Base-by-base conservation (phyloP, 2,329 filamentous ascomycete genomes). In the Byssochlamys sp. region DNA sequence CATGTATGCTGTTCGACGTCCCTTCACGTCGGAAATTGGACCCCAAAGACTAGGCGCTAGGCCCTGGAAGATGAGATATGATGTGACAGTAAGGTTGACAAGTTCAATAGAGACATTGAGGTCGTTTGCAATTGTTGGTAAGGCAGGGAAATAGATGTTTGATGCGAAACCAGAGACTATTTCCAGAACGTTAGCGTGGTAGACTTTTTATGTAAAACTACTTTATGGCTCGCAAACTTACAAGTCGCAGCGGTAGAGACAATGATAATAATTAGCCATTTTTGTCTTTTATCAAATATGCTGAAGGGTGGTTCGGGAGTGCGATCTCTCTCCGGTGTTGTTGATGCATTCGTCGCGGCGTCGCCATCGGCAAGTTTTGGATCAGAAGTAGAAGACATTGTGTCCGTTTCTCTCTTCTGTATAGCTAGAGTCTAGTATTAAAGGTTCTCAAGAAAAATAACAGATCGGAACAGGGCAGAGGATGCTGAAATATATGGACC, bases 211-310 rank as follows among this genome's bases (percentile, higher is more conserved):
- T 19, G 19, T n/a, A n/a, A 35, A 55, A n/a, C 45, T 10, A 11
- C 1, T 2, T 3, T 19, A 55, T 25, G 26, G 24, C 14, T 4
- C 25, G 7, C 12, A 6, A 4, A 63, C 70, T 67, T 66, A 80
- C 77, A 81, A 1, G 80, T 81, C 26, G 80, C 79, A 1, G 79
- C 80, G 7, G 73, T 73, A 0, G 80, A 80, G 5, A 78, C 75
- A 5, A 80, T 66, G 2, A 73, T 58, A 0, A 81, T 70, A 27
- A 82, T 78, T 0, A 81, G 24, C 2, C 71, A 69, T 59, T 78
- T 80, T 63, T 82, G 80, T 4, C 73, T 67, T 33, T 68, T 72
- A 61, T 80, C 78, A 27, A 81, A 82, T 26, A 82, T 79, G 61
- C 72, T 81, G 61, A 77, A 78, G 0, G 77, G 78, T 49, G 60